Conservation (phyloP, 164 flowering plant species). For the Berberis vulgaris region DNA sequence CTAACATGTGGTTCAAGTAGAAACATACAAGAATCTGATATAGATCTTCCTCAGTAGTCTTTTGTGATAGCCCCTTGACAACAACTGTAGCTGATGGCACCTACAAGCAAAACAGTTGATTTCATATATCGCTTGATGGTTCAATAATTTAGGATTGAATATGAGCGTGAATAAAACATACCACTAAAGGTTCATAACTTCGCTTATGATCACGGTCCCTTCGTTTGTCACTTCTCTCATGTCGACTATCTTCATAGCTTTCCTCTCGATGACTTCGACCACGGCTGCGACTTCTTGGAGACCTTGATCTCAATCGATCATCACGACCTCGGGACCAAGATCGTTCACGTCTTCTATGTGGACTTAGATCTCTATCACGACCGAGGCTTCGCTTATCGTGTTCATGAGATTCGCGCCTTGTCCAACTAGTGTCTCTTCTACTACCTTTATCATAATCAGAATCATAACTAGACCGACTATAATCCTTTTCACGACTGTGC, state of each 20-base stretch:
- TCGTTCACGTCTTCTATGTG: conserved; percentile 58
- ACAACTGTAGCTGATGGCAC: conserved; percentile 95
- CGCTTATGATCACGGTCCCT: conserved; percentile 80
- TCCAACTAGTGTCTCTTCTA: conserved; percentile 70
- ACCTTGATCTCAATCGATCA: conserved; percentile 72
- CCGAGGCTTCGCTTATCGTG: conserved; percentile 60
- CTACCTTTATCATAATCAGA: conserved; percentile 78
- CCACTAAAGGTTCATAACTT: conserved; percentile 61
- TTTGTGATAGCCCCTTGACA: conserved; percentile 93
- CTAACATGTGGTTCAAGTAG: neutral
- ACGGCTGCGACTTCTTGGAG: conserved; percentile 78
- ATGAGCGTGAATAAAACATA: conserved; percentile 18
- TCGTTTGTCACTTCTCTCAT: conserved; percentile 61
- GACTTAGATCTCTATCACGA: conserved; percentile 70
- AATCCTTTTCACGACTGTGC: conserved; percentile 78
- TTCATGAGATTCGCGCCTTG: conserved; percentile 60
- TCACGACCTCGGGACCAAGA: conserved; percentile 72
- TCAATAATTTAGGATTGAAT: neutral
- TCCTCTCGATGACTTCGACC: conserved; percentile 80
- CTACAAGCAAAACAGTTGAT: conserved; percentile 27
- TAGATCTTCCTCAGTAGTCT: conserved; percentile 91
- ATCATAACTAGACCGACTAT: conserved; percentile 70
- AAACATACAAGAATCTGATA: conserved; percentile 74
- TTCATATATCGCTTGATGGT: neutral
- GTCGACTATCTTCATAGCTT: conserved; percentile 68